Percentiles rank a stretch among this genome's conserved stretches.
phyloP scores from a whole-genome alignment of 1,284 basidiomycete genomes.

The Rhodotorula sp. region DNA sequence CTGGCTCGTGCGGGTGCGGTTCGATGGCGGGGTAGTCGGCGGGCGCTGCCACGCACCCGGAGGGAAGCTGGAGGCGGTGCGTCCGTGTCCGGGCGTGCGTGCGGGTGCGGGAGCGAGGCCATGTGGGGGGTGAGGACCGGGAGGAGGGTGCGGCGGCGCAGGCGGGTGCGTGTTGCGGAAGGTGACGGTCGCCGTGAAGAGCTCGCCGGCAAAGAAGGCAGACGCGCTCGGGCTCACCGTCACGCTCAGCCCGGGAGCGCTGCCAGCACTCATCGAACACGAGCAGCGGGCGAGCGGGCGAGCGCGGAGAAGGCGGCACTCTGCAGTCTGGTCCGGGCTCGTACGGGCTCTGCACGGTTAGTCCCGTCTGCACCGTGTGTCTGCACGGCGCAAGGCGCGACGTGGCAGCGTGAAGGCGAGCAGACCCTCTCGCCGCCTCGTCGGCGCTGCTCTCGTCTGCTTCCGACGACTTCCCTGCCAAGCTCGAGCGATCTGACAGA shows the following conservation, averaged over 20 bases:
- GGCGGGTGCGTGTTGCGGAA: conserved; percentile 70
- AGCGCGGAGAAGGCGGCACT: no score
- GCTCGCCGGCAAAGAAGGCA: conserved; percentile 89
- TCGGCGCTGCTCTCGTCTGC: no score
- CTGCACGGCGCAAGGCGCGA: no score
- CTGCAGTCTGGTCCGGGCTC: no score
- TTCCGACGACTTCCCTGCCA: no score
- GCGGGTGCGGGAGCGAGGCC: not conserved
- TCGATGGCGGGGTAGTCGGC: not conserved
- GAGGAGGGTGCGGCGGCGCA: conserved; percentile 5
- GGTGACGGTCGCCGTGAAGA: conserved; percentile 77
- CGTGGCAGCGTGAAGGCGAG: no score
- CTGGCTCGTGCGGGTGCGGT: no score
- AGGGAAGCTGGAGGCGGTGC: not conserved
- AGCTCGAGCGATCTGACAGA: no score
- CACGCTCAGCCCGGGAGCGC: conserved; percentile 49
- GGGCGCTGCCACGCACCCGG: not conserved
- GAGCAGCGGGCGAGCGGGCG: not conserved
- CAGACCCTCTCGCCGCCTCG: no score
- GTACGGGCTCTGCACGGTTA: no score
- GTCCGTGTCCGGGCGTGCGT: not conserved
- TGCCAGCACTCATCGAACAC: not conserved
- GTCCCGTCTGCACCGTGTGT: no score
- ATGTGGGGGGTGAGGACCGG: conserved; percentile 7
- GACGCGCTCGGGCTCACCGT: conserved; percentile 71